Evolutionary conservation across 1,284 basidiomycete genomes (phyloP), one percentile per base, ranked within the genome.

Genomic region (Erythrobasidium hasegawianum): DNA sequence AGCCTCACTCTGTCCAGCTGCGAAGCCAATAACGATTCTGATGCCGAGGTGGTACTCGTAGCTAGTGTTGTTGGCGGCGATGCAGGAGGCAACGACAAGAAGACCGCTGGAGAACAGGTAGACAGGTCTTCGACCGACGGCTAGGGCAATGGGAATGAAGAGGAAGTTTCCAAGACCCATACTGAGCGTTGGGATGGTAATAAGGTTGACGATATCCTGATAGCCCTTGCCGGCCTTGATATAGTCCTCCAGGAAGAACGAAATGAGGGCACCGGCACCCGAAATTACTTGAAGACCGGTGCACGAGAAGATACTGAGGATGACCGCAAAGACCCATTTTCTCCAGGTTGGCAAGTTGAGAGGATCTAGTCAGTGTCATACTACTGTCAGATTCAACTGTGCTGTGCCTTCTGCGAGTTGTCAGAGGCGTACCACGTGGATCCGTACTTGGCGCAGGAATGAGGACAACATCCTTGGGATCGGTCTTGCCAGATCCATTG

Each of bases 11-110:
- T 54, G 52, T 8, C 52, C 52, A 54, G 52, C 52, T 8, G 52
- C 52, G 20, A 54, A 54, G 33, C 52, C 52, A 20, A 54, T 54
- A 33, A 54, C 26, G 52, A 54, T 54, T 24, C 52, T 24, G 52
- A 13, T 14, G 3, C 9, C 52, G 18, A 54, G 26, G 20, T 54
- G 52, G 14, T 54, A 54, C 24, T 54, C 52, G 52, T 54, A 54
- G n/a, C 18, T 22, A 20, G 52, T 54, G 20, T 54, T 54, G 52
- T 27, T 27, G 16, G 52, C n/a, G 20, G 52, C 52, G 7, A 54
- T 33, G 52, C 8, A 10, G 26, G 24, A 54, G 24, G 52, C 52
- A 33, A 54, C 7, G 52, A 54, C 2, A 7, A 54, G 24, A 20
- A 54, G n/a, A 8, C 9, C 16, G 7, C 52, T 14, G 13, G 52